These are phyloP conservation scores for Argentina anserina DNA, from an alignment of 306 rosid species.

Conservation along the genomic window DNA sequence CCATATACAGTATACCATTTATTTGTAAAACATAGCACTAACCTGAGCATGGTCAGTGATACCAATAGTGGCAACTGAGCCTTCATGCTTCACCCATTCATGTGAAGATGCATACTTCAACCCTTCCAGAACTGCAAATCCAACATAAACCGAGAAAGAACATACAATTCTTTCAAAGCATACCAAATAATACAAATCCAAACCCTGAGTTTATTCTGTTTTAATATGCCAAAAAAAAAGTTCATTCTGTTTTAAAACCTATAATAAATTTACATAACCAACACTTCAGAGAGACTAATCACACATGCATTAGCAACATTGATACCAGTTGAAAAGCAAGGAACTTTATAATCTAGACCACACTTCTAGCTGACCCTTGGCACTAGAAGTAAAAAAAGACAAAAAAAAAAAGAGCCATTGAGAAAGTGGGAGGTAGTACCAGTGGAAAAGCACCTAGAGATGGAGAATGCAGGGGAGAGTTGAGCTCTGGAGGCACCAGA, in stretches of 20 bases:
- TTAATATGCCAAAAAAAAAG: too few relatives aligned
- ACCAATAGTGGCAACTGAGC: slow-evolving; percentile 79
- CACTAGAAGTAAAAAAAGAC: not conserved
- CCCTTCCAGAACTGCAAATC: slow-evolving; percentile 76
- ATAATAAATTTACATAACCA: not conserved
- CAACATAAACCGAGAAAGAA: not conserved
- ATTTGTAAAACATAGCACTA: not conserved
- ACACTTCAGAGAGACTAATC: not conserved
- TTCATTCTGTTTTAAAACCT: not conserved
- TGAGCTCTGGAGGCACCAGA: slow-evolving; percentile 56
- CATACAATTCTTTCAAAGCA: not conserved
- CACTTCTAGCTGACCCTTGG: not conserved
- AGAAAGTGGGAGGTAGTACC: slow-evolving; percentile 34
- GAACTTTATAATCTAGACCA: not conserved
- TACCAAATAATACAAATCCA: not conserved
- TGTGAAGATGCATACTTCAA: slow-evolving; percentile 90
- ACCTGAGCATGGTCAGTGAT: slow-evolving; percentile 98
- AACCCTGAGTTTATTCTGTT: not conserved
- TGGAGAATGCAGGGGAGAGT: slow-evolving; percentile 55
- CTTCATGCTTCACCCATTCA: slow-evolving; percentile 99
- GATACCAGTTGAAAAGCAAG: not conserved
- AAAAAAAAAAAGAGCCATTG: not conserved
- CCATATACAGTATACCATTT: too few relatives aligned
- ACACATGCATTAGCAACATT: not conserved
- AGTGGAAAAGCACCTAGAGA: slow-evolving; percentile 75